These are phyloP conservation scores for Lactarius hengduanensis DNA, from an alignment of 768 basidiomycete genomes.

Conservation along the genomic window DNA sequence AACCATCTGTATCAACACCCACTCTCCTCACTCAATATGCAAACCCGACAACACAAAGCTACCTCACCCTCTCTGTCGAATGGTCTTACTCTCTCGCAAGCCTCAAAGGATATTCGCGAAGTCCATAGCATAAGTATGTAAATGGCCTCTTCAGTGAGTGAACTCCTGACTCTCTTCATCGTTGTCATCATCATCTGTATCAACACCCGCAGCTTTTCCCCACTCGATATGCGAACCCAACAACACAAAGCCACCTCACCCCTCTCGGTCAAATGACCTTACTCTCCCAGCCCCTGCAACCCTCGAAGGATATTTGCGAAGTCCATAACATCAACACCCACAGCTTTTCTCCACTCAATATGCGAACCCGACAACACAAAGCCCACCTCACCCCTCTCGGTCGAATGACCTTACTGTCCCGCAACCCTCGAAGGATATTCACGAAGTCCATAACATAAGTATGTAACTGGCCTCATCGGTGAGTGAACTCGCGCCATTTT, in stretches of 20 bases:
- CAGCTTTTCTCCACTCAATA: slow-evolving; percentile 24
- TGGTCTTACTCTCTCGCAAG: slow-evolving; percentile 32
- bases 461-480: slow-evolving; percentile 70
- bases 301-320: no score
- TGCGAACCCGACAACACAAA: slow-evolving; percentile 39
- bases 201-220: no score
- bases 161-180: no score
- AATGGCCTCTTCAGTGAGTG: no score
- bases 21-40: slow-evolving; percentile 31
- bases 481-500: slow-evolving; percentile 34
- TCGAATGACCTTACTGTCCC: slow-evolving; percentile 34
- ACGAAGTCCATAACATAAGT: slow-evolving; percentile 56
- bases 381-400: slow-evolving; percentile 27
- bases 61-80: slow-evolving; percentile 31
- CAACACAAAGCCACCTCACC: no score
- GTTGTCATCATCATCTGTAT: slow-evolving; percentile 25
- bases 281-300: no score
- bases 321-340: no score
- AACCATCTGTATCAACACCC: slow-evolving; percentile 29
- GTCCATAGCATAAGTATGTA: slow-evolving; percentile 39
- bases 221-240: no score
- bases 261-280: no score
- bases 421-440: slow-evolving; percentile 37
- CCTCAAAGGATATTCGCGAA: slow-evolving; percentile 41
- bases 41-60: slow-evolving; percentile 36